phyloP scores from a whole-genome alignment of 805 yeast genomes.

The Starmera quercuum region DNA sequence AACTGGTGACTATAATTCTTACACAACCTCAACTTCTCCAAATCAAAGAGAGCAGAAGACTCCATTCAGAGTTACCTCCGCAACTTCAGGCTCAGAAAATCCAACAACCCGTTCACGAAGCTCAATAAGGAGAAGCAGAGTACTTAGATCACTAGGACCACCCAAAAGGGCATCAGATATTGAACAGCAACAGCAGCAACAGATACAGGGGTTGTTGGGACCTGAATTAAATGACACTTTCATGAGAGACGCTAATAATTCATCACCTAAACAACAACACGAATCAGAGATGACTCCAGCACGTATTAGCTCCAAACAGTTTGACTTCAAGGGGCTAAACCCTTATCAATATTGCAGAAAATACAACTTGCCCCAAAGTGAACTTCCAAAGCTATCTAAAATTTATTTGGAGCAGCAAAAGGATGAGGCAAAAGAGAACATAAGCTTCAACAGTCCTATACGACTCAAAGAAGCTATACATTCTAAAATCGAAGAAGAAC shows the following conservation, averaged over 20 bases:
- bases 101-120: conserved; percentile 18
- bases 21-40: conserved; percentile 12
- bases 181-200: not conserved
- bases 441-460: conserved; percentile 14
- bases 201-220: conserved; percentile 3
- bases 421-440: conserved; percentile 21
- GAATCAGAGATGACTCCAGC: too few relatives aligned
- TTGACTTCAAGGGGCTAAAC: conserved; percentile 30
- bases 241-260: not conserved
- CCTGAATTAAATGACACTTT: not conserved
- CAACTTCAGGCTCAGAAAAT: conserved; percentile 7
- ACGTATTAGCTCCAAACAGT: not conserved
- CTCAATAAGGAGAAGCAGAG: conserved; percentile 20
- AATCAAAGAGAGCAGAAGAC: conserved; percentile 10
- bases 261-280: too few relatives aligned
- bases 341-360: conserved; percentile 32
- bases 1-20: conserved; percentile 4
- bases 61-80: conserved; percentile 9
- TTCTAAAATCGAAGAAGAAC: conserved; percentile 11
- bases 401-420: conserved; percentile 29
- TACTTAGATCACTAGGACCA: conserved; percentile 25
- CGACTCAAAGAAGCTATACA: conserved; percentile 14
- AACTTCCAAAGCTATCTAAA: conserved; percentile 27
- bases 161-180: conserved; percentile 23
- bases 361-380: conserved; percentile 27